phyloP scores from a whole-genome alignment of 257 asterid genomes.

The Lycium ferocissimum region DNA sequence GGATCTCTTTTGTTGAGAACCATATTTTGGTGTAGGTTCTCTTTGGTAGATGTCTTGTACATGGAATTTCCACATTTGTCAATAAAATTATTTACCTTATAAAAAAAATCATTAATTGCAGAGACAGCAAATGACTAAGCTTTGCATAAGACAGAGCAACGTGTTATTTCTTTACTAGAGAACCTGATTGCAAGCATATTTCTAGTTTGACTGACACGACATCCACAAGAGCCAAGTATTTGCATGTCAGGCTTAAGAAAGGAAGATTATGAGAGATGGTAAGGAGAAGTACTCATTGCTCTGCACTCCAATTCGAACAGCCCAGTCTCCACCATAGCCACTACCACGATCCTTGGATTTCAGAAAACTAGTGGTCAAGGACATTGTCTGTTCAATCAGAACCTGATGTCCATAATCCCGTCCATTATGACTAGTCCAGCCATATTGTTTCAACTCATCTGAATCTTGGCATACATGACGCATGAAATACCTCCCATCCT shows the following conservation, averaged over 20 bases:
- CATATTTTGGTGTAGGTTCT: no score
- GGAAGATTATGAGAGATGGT: slow-evolving; percentile 40
- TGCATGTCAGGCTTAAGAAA: slow-evolving; percentile 12
- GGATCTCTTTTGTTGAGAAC: no score
- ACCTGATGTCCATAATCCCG: slow-evolving; percentile 92
- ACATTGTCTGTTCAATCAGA: slow-evolving; percentile 76
- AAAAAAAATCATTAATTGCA: no score
- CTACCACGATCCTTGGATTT: slow-evolving; percentile 77
- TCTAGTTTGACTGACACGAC: background rate
- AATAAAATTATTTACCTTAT: no score
- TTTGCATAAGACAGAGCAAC: background rate
- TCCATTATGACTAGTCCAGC: slow-evolving; percentile 94
- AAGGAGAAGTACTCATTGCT: slow-evolving; percentile 60
- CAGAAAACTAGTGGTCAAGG: slow-evolving; percentile 80
- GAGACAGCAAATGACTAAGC: background rate
- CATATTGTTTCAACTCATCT: slow-evolving; percentile 83
- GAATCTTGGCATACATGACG: slow-evolving; percentile 93
- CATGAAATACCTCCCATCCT: slow-evolving; percentile 84
- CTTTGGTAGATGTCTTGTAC: no score
- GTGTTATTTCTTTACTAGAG: slow-evolving; percentile 22
- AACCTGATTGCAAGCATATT: background rate
- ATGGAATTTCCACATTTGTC: no score
- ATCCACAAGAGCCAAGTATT: slow-evolving; percentile 20
- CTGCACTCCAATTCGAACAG: slow-evolving; percentile 73
- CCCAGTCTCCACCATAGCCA: slow-evolving; percentile 99